These are phyloP conservation scores for Alternaria alternata DNA, from an alignment of 2,329 filamentous ascomycete species.

Conservation along the genomic window DNA sequence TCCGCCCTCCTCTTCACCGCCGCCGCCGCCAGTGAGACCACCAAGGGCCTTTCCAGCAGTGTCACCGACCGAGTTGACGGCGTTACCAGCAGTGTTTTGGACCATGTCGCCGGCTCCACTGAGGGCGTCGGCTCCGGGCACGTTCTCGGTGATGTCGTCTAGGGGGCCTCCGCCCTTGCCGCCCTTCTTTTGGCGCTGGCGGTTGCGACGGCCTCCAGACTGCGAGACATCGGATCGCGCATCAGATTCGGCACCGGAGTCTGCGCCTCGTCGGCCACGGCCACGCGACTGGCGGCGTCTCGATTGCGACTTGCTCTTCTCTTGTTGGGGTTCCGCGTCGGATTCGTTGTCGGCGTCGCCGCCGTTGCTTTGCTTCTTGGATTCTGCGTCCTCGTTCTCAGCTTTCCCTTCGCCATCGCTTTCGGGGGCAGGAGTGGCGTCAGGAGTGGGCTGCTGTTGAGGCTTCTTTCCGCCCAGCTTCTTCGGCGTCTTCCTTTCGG, in stretches of 20 bases:
- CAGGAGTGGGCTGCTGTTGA: conserved; percentile 56
- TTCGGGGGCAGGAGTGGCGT: conserved; percentile 57
- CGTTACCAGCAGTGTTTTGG: conserved; percentile 63
- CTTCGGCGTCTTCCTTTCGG: conserved; percentile 58
- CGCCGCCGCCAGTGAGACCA: conserved; percentile 57
- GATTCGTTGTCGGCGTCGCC: conserved; percentile 49
- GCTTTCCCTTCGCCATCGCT: conserved; percentile 55
- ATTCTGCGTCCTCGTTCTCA: conserved; percentile 52
- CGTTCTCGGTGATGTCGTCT: conserved; percentile 63
- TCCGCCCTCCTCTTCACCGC: conserved; percentile 40
- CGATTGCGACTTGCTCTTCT: conserved; percentile 55
- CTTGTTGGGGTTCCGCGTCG: conserved; percentile 55
- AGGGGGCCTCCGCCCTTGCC: conserved; percentile 59
- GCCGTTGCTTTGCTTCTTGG: conserved; percentile 43
- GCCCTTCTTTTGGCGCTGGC: conserved; percentile 60
- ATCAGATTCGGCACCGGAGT: conserved; percentile 63
- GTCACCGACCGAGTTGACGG: conserved; percentile 56
- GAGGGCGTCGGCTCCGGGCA: conserved; percentile 62
- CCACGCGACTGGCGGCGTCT: conserved; percentile 60
- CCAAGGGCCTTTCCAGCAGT: conserved; percentile 56
- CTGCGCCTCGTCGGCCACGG: conserved; percentile 55
- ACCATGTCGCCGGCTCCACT: conserved; percentile 64
- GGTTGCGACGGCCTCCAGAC: conserved; percentile 63
- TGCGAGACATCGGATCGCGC: conserved; percentile 63
- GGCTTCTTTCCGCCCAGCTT: conserved; percentile 58